These are phyloP conservation scores for Calocera viscosa DNA, from an alignment of 768 basidiomycete species.

Conservation along the genomic window DNA sequence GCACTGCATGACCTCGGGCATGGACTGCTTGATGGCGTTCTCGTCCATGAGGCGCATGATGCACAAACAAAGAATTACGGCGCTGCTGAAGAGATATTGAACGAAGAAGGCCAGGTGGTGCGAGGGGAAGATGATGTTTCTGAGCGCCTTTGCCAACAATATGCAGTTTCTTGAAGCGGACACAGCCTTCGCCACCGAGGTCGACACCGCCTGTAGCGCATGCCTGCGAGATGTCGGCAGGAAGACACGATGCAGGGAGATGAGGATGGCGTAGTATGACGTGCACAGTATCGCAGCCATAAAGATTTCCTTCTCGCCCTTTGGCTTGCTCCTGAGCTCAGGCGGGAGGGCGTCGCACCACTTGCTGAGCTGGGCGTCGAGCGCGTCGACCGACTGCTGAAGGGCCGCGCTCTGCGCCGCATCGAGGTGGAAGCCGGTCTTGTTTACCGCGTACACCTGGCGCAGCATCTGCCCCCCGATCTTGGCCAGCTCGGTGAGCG, in stretches of 20 bases:
- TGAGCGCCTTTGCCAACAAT: slow-evolving; percentile 71
- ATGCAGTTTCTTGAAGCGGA: slow-evolving; percentile 77
- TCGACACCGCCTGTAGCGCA: slow-evolving; percentile 35
- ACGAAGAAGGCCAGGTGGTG: slow-evolving; percentile 84
- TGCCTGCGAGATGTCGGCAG: slow-evolving; percentile 61
- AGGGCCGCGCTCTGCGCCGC: slow-evolving; percentile 62
- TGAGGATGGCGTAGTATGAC: slow-evolving; percentile 78
- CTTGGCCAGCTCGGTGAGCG: slow-evolving; percentile 65
- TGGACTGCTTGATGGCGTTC: slow-evolving; percentile 51
- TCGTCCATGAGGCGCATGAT: slow-evolving; percentile 68
- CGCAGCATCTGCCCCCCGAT: slow-evolving; percentile 63
- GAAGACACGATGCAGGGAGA: slow-evolving; percentile 78
- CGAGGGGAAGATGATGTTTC: slow-evolving; percentile 68
- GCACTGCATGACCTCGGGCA: slow-evolving; percentile 71
- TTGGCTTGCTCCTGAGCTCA: slow-evolving; percentile 59
- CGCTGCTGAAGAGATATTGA: slow-evolving; percentile 78
- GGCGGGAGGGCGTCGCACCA: slow-evolving; percentile 74
- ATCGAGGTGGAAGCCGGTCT: slow-evolving; percentile 35
- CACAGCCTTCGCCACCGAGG: slow-evolving; percentile 68
- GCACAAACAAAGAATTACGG: slow-evolving; percentile 70
- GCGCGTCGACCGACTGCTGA: slow-evolving; percentile 61
- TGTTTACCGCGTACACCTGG: slow-evolving; percentile 67
- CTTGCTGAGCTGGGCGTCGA: slow-evolving; percentile 62
- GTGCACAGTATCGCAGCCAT: slow-evolving; percentile 79
- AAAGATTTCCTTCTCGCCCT: slow-evolving; percentile 63